phyloP scores from a whole-genome alignment of 2,329 filamentous ascomycete species.

The Didymella pomorum region DNA sequence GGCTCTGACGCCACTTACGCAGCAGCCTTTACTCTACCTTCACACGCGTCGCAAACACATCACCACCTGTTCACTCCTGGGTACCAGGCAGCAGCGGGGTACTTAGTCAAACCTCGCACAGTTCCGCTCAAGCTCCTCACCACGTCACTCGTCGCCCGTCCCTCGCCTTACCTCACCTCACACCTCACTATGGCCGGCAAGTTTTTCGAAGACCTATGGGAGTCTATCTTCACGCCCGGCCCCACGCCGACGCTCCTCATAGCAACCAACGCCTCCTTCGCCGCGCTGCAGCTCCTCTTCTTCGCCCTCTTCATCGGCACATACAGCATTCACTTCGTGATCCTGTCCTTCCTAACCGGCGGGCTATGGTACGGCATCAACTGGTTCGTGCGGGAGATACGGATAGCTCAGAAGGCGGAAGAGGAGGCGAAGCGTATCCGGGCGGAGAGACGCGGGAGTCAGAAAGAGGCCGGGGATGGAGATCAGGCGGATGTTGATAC shows the following conservation, averaged over 20 bases:
- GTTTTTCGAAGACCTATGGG: slow-evolving; percentile 80
- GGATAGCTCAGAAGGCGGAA: slow-evolving; percentile 56
- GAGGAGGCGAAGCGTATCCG: slow-evolving; percentile 59
- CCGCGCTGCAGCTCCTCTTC: slow-evolving; percentile 81
- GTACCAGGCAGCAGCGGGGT: slow-evolving; percentile 19
- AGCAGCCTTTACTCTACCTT: slow-evolving; percentile 1
- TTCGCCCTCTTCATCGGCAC: slow-evolving; percentile 79
- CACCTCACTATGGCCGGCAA: slow-evolving; percentile 46
- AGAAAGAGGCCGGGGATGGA: slow-evolving; percentile 46
- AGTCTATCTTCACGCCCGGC: slow-evolving; percentile 92
- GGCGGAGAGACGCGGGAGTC: slow-evolving; percentile 53
- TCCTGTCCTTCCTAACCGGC: slow-evolving; percentile 79
- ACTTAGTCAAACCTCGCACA: slow-evolving; percentile 9
- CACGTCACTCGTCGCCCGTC: slow-evolving; percentile 12
- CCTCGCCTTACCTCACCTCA: not conserved
- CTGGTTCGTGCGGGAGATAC: slow-evolving; percentile 84
- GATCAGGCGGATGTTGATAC: slow-evolving; percentile 53
- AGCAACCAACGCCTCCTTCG: slow-evolving; percentile 91
- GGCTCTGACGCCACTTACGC: slow-evolving; percentile 20
- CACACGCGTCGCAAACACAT: slow-evolving; percentile 7
- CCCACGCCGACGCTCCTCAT: slow-evolving; percentile 86
- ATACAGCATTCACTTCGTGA: slow-evolving; percentile 85
- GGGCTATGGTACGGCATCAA: slow-evolving; percentile 94
- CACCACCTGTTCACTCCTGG: slow-evolving; percentile 11
- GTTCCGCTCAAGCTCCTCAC: slow-evolving; percentile 10